Evolutionary conservation across 2,329 filamentous ascomycete species (phyloP), one percentile per base, ranked within the genome.

Genomic region (Curvularia spicifera): DNA sequence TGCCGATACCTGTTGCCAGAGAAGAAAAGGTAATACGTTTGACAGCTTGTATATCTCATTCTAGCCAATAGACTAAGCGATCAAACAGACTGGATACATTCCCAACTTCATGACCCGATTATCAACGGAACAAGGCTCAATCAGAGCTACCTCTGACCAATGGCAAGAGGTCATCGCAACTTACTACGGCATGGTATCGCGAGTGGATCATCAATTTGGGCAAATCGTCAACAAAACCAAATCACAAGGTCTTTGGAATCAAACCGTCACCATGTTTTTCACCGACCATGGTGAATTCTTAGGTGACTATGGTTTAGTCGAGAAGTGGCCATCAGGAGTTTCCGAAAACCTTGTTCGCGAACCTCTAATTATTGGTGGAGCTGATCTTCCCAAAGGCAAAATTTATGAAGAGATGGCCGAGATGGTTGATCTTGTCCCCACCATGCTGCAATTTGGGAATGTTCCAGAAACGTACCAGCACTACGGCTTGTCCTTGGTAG

Each of bases 261-360:
- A 74, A 7, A 80, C 79, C 0, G 71, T 81, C 0, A 80, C 78
- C 0, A 73, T 81, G 70, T 80, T 81, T 61, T 81, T 79, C 53
- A 80, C 78, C 0, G 78, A 80, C 44, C 80, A 80, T 56, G 80
- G 80, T 3, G 79, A 83, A 51, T 83, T 79, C 50, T 74, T 83
- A 0, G 80, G 80, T 12, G 80, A 83, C 51, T 73, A 81, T 51
- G 80, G 80, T 0, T 65, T 82, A 12, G 79, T 83, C 22, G 80
- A 83, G 64, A 83, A 83, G 56, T 82, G 81, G 80, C 80, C 79
- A 0, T 80, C 78, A 0, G 80, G 77, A 2, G 61, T 82, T 0
- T 80, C 76, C 0, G 78, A 82, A 31, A 71, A 73, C 0, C 71
- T 83, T 0, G 71, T 78, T 0, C 78, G 78, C 15, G 78, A 81